These are phyloP conservation scores for Pseudocercospora ulei DNA, from an alignment of 2,329 filamentous ascomycete genomes.

Conservation along the genomic window DNA sequence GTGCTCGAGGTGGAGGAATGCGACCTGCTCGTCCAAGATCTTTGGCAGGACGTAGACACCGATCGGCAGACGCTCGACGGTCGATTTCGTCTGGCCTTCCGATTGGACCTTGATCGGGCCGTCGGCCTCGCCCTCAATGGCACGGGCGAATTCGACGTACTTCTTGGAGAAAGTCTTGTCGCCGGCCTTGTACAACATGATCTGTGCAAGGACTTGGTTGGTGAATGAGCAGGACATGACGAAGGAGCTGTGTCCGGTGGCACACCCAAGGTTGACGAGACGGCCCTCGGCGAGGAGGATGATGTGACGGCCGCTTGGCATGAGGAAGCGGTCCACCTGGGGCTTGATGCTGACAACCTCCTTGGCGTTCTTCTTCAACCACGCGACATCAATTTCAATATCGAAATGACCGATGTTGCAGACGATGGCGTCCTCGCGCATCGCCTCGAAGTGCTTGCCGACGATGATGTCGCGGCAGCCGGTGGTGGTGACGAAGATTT, in stretches of 20 bases:
- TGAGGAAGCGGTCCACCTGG: conserved; percentile 95
- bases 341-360: conserved; percentile 98
- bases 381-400: conserved; percentile 98
- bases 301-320: conserved; percentile 90
- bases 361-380: conserved; percentile 94
- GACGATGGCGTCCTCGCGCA: conserved; percentile 96
- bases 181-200: conserved; percentile 89
- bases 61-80: conserved; percentile 66
- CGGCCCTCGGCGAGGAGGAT: conserved; percentile 97
- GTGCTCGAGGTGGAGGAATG: conserved; percentile 82
- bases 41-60: conserved; percentile 97
- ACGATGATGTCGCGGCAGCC: conserved; percentile 97
- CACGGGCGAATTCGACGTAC: conserved; percentile 80
- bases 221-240: conserved; percentile 99
- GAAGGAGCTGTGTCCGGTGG: conserved; percentile 97
- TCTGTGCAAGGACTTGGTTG: conserved; percentile 99
- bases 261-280: conserved; percentile 98
- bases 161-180: conserved; percentile 82
- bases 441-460: conserved; percentile 82
- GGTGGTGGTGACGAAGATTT: conserved; percentile 99
- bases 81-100: conserved; percentile 46
- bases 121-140: conserved; percentile 30
- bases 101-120: conserved; percentile 29
- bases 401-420: conserved; percentile 99
- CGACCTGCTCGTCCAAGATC: conserved; percentile 98